Conservation (phyloP, 1,139 yeast species). For the Candida sojae region DNA sequence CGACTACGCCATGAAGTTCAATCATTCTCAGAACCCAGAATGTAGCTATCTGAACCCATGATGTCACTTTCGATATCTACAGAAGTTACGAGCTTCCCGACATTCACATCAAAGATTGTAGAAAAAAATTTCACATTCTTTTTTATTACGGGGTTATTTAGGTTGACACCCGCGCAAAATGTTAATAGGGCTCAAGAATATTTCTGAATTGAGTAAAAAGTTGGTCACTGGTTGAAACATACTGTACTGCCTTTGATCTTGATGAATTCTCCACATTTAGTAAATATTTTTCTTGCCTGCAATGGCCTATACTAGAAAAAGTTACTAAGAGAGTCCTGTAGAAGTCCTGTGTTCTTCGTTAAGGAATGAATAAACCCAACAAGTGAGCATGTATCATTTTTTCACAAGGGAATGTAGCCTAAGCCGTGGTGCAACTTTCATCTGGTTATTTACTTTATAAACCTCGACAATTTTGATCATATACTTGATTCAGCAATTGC, state of each 20-base stretch:
- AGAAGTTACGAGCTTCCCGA: too few relatives aligned
- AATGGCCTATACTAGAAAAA: too few relatives aligned
- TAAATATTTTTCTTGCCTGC: neutral
- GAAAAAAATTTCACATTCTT: neutral
- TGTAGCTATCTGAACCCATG: neutral
- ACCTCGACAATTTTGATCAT: neutral
- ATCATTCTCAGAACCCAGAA: too few relatives aligned
- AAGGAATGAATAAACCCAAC: too few relatives aligned
- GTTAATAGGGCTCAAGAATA: neutral
- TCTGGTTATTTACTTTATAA: neutral
- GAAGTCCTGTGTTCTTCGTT: too few relatives aligned
- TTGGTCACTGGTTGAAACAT: neutral
- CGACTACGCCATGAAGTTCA: too few relatives aligned
- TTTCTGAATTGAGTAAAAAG: constrained; percentile 1
- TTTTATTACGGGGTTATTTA: neutral
- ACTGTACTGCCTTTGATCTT: neutral
- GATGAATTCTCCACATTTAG: neutral
- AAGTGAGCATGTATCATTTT: too few relatives aligned
- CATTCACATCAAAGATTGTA: too few relatives aligned
- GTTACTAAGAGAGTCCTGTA: too few relatives aligned
- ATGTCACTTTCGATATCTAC: neutral
- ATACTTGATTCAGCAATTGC: neutral
- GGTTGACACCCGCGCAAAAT: neutral
- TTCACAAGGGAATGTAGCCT: too few relatives aligned
- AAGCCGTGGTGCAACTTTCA: neutral